A percentile compares a stretch with the other conserved stretches of the same genome.
Evolutionary conservation across 805 yeast genomes (phyloP).

Genomic region (Jamesozyma lodderae): DNA sequence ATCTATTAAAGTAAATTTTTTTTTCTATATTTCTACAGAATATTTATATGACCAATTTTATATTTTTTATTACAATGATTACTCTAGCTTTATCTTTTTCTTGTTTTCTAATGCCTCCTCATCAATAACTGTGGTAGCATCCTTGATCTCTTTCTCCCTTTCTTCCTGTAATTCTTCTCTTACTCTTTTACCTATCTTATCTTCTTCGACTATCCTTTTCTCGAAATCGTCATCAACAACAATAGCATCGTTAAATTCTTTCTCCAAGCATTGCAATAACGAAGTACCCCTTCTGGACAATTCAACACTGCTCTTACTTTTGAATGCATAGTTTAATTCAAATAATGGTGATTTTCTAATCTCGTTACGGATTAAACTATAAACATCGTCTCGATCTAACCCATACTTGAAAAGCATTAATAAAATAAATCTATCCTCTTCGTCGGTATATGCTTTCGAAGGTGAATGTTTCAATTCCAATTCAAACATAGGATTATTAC

Average conservation of each 20-base stretch:
- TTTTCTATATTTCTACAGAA: too few relatives aligned
- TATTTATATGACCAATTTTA: too few relatives aligned
- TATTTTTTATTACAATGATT: constrained; percentile 3
- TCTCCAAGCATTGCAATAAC: constrained; percentile 61
- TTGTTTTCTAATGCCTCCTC: too few relatives aligned
- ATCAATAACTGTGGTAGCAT: too few relatives aligned
- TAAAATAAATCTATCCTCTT: constrained; percentile 82
- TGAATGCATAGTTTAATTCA: constrained; percentile 80
- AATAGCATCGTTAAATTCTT: constrained; percentile 47
- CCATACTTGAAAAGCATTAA: constrained; percentile 77
- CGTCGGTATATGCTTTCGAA: constrained; percentile 68
- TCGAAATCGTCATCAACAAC: constrained; percentile 19
- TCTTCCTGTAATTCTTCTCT: constrained; percentile 17
- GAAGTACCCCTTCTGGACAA: constrained; percentile 75
- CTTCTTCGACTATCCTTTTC: constrained; percentile 23
- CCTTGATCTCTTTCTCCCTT: constrained; percentile 7
- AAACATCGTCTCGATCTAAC: constrained; percentile 65
- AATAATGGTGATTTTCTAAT: constrained; percentile 69
- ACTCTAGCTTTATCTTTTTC: constrained; percentile 3
- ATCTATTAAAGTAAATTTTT: constrained; percentile 38
- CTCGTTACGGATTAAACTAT: constrained; percentile 68
- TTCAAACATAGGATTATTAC: constrained; percentile 72
- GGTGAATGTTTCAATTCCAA: constrained; percentile 66
- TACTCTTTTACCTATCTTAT: constrained; percentile 19
- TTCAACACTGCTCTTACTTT: constrained; percentile 70